Evolutionary conservation across 768 basidiomycete species (phyloP).

Genomic region (Lyophyllum atratum): DNA sequence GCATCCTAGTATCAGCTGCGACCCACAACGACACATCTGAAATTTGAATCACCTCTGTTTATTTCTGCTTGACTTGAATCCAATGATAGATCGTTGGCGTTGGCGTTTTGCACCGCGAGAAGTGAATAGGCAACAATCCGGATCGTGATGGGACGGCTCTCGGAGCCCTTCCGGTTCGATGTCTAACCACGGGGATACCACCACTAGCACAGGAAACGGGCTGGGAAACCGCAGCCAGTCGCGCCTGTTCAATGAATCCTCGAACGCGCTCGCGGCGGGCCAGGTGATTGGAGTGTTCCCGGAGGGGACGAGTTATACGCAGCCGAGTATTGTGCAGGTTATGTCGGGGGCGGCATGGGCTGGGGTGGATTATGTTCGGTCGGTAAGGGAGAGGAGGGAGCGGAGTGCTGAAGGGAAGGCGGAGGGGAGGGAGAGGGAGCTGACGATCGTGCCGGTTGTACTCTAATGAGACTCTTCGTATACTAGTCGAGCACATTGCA

Average conservation of each 20-base stretch:
- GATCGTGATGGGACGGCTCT: no score
- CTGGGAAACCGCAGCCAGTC: no score
- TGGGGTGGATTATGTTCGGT: conserved; percentile 66
- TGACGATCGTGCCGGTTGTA: conserved; percentile 62
- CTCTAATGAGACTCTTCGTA: not conserved
- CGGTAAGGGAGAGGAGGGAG: conserved; percentile 2
- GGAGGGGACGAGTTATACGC: conserved; percentile 58
- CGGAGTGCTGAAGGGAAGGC: conserved; percentile 16
- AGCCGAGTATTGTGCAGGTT: conserved; percentile 46
- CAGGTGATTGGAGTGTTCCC: conserved; percentile 71
- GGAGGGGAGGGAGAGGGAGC: conserved; percentile 23
- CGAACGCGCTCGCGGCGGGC: conserved; percentile 50
- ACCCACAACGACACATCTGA: no score
- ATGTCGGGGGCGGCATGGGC: conserved; percentile 72
- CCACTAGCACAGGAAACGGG: no score
- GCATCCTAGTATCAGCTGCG: no score
- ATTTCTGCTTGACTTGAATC: no score
- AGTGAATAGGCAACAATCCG: no score
- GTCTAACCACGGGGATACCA: no score
- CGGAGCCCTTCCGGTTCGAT: no score
- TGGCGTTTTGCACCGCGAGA: no score
- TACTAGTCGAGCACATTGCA: not conserved
- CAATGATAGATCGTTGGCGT: no score
- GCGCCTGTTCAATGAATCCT: conserved; percentile 56
- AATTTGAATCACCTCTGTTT: no score